Evolutionary conservation across 2,329 filamentous ascomycete genomes (phyloP).

Genomic region (Colletotrichum sublineola): DNA sequence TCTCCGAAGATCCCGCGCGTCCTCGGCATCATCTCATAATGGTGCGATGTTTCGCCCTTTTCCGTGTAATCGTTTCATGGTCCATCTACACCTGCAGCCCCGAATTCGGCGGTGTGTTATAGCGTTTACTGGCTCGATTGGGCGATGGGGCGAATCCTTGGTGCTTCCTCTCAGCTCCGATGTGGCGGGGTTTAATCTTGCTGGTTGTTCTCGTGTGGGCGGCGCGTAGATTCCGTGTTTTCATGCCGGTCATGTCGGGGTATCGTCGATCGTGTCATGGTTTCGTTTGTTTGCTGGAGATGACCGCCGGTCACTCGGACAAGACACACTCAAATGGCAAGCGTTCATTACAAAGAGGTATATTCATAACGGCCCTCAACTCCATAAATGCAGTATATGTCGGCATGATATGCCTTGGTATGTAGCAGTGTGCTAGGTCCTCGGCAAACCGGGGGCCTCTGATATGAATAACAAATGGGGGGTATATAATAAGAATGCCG

Average conservation of each 20-base stretch:
- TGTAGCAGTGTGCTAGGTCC: not conserved
- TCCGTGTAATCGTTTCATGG: not conserved
- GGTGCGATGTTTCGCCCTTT: not conserved
- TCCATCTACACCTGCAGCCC: too few relatives aligned
- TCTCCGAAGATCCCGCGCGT: too few relatives aligned
- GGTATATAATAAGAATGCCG: slow-evolving; percentile 1
- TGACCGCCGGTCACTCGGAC: not conserved
- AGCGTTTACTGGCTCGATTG: not conserved
- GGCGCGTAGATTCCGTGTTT: too few relatives aligned
- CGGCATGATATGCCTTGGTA: not conserved
- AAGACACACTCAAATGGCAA: not conserved
- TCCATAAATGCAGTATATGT: slow-evolving; percentile 12
- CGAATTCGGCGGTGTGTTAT: too few relatives aligned
- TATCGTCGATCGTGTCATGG: not conserved
- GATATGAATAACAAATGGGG: not conserved
- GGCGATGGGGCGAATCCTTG: too few relatives aligned
- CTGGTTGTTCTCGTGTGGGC: not conserved
- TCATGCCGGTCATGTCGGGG: not conserved
- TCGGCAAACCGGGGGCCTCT: not conserved
- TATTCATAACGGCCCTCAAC: slow-evolving; percentile 8
- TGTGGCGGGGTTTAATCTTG: too few relatives aligned
- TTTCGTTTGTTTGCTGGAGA: not conserved
- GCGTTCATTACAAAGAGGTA: slow-evolving; percentile 1
- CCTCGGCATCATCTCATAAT: not conserved
- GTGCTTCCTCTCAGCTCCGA: not conserved